These are phyloP conservation scores for Agrocybe praecox DNA, from an alignment of 768 basidiomycete species.

Conservation along the genomic window DNA sequence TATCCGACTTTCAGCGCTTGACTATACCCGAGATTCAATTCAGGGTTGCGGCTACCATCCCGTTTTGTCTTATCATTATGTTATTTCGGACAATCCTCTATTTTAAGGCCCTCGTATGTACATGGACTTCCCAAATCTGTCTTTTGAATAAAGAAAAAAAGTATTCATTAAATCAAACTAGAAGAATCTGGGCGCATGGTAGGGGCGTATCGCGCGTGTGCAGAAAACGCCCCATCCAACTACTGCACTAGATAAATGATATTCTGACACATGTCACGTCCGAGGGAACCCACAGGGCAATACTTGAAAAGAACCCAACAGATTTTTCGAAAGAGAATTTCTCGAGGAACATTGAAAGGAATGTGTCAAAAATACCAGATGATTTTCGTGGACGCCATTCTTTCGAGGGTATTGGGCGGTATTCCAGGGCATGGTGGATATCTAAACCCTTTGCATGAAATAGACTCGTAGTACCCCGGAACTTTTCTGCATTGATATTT, in stretches of 20 bases:
- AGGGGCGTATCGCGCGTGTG: constrained; percentile 4
- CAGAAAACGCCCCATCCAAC: constrained; percentile 12
- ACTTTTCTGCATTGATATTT: too few relatives aligned
- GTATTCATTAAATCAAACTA: not conserved
- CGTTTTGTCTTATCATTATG: constrained; percentile 14
- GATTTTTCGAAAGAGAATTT: constrained; percentile 15
- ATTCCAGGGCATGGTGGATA: not conserved
- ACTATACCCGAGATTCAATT: constrained; percentile 17
- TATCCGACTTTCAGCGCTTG: constrained; percentile 17
- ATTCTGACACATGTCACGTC: constrained; percentile 8
- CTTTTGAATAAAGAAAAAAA: constrained; percentile 5
- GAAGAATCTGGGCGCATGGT: constrained; percentile 7
- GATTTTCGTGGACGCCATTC: not conserved
- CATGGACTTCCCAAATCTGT: not conserved
- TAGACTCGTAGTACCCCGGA: not conserved
- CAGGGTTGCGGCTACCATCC: constrained; percentile 15
- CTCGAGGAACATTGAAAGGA: not conserved
- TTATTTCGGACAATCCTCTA: constrained; percentile 8
- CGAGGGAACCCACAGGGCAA: constrained; percentile 13
- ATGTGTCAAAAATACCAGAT: not conserved
- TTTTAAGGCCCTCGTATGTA: not conserved
- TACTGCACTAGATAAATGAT: constrained; percentile 1
- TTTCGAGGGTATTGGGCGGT: not conserved
- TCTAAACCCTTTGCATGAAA: not conserved
- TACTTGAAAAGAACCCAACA: constrained; percentile 2